A percentile compares a stretch with the other conserved stretches of the same genome.
phyloP scores from a whole-genome alignment of 73 alveolate species.

The Diophrys sp. region DNA sequence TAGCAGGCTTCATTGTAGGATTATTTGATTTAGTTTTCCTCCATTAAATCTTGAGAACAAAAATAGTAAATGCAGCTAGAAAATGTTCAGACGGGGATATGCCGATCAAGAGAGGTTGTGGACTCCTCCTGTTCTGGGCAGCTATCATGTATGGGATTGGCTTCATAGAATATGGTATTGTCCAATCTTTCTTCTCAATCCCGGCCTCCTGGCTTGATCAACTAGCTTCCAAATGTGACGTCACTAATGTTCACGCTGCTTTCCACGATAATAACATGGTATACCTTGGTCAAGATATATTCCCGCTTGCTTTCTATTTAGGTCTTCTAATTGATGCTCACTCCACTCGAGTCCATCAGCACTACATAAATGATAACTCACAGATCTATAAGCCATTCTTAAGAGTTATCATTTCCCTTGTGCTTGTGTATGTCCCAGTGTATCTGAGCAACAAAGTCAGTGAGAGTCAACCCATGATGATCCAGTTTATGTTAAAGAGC shows the following conservation, averaged over 20 bases:
- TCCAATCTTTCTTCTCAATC: too few species aligned
- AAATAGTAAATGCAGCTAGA: background rate
- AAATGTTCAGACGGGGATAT: background rate
- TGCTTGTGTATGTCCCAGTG: background rate
- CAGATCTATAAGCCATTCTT: background rate
- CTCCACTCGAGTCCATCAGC: background rate
- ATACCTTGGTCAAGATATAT: background rate
- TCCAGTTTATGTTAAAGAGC: background rate
- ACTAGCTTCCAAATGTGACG: background rate
- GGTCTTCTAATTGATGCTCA: background rate
- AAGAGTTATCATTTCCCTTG: background rate
- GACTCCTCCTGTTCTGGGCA: too few species aligned
- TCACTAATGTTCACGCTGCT: background rate
- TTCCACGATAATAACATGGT: background rate
- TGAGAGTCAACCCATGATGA: background rate
- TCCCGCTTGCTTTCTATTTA: background rate
- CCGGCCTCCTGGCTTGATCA: background rate
- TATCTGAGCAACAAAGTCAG: too few species aligned
- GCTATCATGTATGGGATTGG: background rate
- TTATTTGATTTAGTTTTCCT: background rate
- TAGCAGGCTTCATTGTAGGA: background rate
- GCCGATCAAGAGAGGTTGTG: background rate
- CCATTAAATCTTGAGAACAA: background rate
- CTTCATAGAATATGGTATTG: background rate
- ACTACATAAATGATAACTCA: too few species aligned